Evolutionary conservation across 768 basidiomycete genomes (phyloP), one percentile per base, ranked within the genome.

Genomic region (Daedalea quercina): DNA sequence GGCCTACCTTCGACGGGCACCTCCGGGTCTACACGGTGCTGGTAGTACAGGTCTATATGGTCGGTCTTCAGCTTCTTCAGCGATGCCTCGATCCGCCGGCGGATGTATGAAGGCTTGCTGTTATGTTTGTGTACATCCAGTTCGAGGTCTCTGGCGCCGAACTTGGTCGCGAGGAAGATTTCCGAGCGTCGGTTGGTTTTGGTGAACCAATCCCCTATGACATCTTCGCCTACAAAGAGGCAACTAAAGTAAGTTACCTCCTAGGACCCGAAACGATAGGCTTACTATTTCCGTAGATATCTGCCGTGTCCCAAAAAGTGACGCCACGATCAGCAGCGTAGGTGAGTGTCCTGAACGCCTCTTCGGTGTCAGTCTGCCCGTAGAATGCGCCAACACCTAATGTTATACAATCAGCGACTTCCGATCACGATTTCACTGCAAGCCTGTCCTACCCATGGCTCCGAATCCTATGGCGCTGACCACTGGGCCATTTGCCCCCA

Each of bases 161-260:
- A 78, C 63, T 86, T 85, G 23, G 81, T 82, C 1, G 81, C 80
- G 19, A 86, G 70, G 66, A 84, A 85, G 20, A 81, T 78, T 13
- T 77, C 68, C n/a, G 68, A 55, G 26, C 79, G 68, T 50, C 77
- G 78, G 8, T 78, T 79, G 9, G 75, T 78, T 12, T 67, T 65
- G 54, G 74, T 71, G 63, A 82, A 77, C 78, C 78, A 75, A 54
- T 1, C 24, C 42, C 17, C 37, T 35, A 50, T 41, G 52, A 47
- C 50, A 45, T 41, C 1, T 40, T 11, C 2, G 17, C 34, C 34
- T 35, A 35, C 9, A 8, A 8, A 35, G 34, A 35, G 34, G 17
- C 9, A 17, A 8, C 17, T 17, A 9, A 9, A 17, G 34, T 35
- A 17, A 35, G 34, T 35, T 8, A 9, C 34, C 34, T 17, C 9